Conservation (phyloP, 2,329 filamentous ascomycete genomes). For the Paraconiothyrium brasiliense region DNA sequence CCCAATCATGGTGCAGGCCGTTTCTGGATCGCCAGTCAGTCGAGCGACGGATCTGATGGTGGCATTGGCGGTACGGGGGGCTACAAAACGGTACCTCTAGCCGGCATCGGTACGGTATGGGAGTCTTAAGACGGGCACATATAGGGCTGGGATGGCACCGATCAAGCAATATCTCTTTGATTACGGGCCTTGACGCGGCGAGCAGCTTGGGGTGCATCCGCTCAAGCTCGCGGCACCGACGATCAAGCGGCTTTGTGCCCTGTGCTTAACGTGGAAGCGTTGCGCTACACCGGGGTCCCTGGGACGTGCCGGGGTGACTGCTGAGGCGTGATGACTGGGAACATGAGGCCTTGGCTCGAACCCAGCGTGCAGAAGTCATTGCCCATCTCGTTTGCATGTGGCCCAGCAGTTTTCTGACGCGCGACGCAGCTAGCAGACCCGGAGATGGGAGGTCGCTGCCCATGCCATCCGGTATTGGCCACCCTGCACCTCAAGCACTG, state of each 20-base stretch:
- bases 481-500: slow-evolving; percentile 45
- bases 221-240: slow-evolving; percentile 46
- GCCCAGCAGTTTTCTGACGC: slow-evolving; percentile 46
- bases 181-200: slow-evolving; percentile 45
- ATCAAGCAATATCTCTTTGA: slow-evolving; percentile 52
- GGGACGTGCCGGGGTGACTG: slow-evolving; percentile 33
- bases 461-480: slow-evolving; percentile 47
- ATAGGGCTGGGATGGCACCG: slow-evolving; percentile 45
- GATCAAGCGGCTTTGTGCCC: slow-evolving; percentile 46
- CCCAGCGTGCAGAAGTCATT: slow-evolving; percentile 36
- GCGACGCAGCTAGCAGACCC: slow-evolving; percentile 44
- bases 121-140: slow-evolving; percentile 34
- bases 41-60: slow-evolving; percentile 30
- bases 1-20: slow-evolving; percentile 41
- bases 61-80: slow-evolving; percentile 35
- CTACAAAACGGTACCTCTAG: slow-evolving; percentile 45
- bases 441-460: slow-evolving; percentile 41
- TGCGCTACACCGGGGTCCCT: slow-evolving; percentile 38
- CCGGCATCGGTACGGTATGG: slow-evolving; percentile 43
- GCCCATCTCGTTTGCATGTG: slow-evolving; percentile 49
- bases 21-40: slow-evolving; percentile 37
- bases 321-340: slow-evolving; percentile 40
- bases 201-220: slow-evolving; percentile 43
- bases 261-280: slow-evolving; percentile 49
- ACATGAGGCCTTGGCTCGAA: slow-evolving; percentile 35